A percentile compares a stretch with the other conserved stretches of the same genome.
Conservation (phyloP, 257 asterid genomes). For the Mentha longifolia region DNA sequence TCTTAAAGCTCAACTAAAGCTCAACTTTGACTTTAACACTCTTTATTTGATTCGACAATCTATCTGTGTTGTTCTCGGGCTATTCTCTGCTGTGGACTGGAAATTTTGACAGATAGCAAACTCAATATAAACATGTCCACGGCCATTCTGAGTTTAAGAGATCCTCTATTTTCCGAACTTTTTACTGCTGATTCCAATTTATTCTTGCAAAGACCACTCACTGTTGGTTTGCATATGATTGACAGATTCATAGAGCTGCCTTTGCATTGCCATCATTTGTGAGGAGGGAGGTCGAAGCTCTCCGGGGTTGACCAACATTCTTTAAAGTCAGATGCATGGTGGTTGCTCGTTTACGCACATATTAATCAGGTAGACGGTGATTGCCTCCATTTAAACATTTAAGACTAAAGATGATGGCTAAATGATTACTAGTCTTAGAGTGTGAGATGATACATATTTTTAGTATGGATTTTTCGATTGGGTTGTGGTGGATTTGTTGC, state of each 20-base stretch:
- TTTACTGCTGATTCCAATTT: background rate
- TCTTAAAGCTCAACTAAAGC: background rate
- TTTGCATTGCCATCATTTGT: slow-evolving; percentile 85
- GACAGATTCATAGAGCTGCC: slow-evolving; percentile 91
- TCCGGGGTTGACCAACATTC: slow-evolving; percentile 36
- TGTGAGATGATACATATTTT: background rate
- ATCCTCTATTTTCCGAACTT: background rate
- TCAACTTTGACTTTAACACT: background rate
- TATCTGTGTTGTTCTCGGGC: background rate
- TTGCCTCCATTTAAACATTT: slow-evolving; percentile 9
- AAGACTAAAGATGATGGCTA: background rate
- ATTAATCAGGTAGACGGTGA: background rate
- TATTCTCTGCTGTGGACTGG: background rate
- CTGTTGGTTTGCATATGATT: slow-evolving; percentile 16
- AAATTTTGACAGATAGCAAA: too few species aligned
- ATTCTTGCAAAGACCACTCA: background rate
- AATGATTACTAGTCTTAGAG: slow-evolving; percentile 8
- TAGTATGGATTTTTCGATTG: slow-evolving; percentile 1
- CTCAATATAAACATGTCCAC: background rate
- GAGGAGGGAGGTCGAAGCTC: slow-evolving; percentile 81
- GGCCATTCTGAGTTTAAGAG: background rate
- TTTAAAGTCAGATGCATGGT: background rate
- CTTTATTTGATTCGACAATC: background rate
- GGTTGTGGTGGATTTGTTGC: background rate
- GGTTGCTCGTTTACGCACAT: slow-evolving; percentile 6